phyloP scores from a whole-genome alignment of 331 rosid species.

The Cydonia oblonga region DNA sequence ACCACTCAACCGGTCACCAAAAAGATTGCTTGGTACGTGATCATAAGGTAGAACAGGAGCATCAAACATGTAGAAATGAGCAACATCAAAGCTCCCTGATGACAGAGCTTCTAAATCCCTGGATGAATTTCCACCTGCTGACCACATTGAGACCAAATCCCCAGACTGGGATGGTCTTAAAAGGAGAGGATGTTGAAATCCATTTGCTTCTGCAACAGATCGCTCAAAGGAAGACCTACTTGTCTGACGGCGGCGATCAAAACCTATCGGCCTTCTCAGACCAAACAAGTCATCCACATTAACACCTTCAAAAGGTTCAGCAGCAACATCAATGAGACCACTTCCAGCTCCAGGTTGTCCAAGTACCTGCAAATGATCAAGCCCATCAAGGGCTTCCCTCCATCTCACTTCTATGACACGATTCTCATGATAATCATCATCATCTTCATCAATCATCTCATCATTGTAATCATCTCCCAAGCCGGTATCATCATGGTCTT shows the following conservation, averaged over 20 bases:
- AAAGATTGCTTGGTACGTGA: slow-evolving; percentile 53
- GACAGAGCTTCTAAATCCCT: slow-evolving; percentile 67
- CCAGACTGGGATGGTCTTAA: slow-evolving; percentile 72
- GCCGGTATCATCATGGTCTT: slow-evolving; percentile 87
- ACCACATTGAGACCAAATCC: slow-evolving; percentile 71
- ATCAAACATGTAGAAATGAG: slow-evolving; percentile 95
- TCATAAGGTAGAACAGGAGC: slow-evolving; percentile 86
- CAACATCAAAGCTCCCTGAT: slow-evolving; percentile 66
- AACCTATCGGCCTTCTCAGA: slow-evolving; percentile 62
- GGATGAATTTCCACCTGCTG: slow-evolving; percentile 56
- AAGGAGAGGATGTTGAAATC: slow-evolving; percentile 96
- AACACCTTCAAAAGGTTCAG: slow-evolving; percentile 97
- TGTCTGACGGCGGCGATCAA: slow-evolving; percentile 89
- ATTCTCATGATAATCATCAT: slow-evolving; percentile 90
- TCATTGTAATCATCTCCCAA: slow-evolving; percentile 90
- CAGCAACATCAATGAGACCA: slow-evolving; percentile 81
- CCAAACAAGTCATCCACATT: slow-evolving; percentile 95
- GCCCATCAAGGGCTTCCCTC: slow-evolving; percentile 97
- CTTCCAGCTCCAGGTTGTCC: slow-evolving; percentile 75
- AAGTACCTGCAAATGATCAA: slow-evolving; percentile 89
- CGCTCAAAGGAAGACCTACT: slow-evolving; percentile 91
- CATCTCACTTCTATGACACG: slow-evolving; percentile 93
- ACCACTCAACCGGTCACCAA: slow-evolving; percentile 75
- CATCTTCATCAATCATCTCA: slow-evolving; percentile 90
- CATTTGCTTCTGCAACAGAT: slow-evolving; percentile 69